Conservation (phyloP, 306 rosid species). For the Elaeagnus macrophylla region DNA sequence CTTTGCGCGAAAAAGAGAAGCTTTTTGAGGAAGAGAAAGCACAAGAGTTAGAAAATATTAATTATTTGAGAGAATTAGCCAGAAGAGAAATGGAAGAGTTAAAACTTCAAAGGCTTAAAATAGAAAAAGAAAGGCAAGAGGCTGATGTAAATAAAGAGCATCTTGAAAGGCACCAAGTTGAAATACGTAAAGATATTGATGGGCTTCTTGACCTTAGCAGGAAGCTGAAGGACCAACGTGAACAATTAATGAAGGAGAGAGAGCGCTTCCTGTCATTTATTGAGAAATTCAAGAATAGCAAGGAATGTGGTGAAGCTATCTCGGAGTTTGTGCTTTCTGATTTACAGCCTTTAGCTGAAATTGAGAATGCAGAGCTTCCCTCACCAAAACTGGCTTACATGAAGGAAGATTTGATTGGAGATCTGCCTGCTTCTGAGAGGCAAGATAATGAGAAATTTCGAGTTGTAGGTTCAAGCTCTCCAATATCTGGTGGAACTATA, state of each 20-base stretch:
- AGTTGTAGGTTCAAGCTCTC: slow-evolving; percentile 37
- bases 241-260: slow-evolving; percentile 68
- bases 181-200: slow-evolving; percentile 79
- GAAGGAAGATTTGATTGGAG: slow-evolving; percentile 34
- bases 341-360: slow-evolving; percentile 48
- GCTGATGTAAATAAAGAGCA: slow-evolving; percentile 52
- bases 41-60: slow-evolving; percentile 54
- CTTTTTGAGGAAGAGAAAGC: slow-evolving; percentile 69
- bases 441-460: slow-evolving; percentile 39
- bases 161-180: slow-evolving; percentile 68
- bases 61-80: slow-evolving; percentile 71
- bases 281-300: slow-evolving; percentile 61
- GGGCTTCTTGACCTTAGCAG: slow-evolving; percentile 66
- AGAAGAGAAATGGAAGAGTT: slow-evolving; percentile 86
- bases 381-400: slow-evolving; percentile 34
- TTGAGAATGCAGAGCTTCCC: slow-evolving; percentile 53
- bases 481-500: slow-evolving; percentile 52
- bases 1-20: slow-evolving; percentile 51
- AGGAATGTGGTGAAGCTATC: slow-evolving; percentile 57
- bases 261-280: slow-evolving; percentile 54
- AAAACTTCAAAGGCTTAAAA: slow-evolving; percentile 57
- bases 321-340: slow-evolving; percentile 72
- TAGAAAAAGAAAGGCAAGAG: slow-evolving; percentile 71
- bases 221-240: slow-evolving; percentile 66
- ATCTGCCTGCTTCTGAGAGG: slow-evolving; percentile 30